Evolutionary conservation across 371 early-diverging fungal species (phyloP).

Genomic region (Lichtheimia ramosa): DNA sequence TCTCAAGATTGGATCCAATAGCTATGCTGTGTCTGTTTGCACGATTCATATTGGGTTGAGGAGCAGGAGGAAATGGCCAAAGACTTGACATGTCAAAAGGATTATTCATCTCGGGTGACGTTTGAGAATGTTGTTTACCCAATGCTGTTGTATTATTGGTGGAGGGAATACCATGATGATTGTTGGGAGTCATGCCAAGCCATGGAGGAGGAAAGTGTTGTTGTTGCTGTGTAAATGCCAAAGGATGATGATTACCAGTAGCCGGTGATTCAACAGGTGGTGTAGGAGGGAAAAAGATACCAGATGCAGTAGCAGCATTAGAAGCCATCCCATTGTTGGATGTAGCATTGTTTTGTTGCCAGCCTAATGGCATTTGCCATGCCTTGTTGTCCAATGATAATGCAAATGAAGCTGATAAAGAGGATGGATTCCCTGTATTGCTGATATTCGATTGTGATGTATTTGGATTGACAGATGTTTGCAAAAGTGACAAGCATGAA

Average conservation of each 20-base stretch:
- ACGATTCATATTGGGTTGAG: not conserved
- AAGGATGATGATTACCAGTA: not conserved
- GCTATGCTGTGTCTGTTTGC: not conserved
- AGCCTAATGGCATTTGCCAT: not conserved
- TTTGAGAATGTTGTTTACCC: not conserved
- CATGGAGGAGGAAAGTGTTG: not conserved
- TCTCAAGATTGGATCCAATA: too few relatives aligned
- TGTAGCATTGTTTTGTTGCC: constrained; percentile 2
- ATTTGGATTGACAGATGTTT: not conserved
- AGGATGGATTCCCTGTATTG: not conserved
- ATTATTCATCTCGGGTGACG: not conserved
- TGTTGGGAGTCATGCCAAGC: too few relatives aligned
- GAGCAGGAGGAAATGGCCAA: not conserved
- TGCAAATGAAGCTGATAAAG: not conserved
- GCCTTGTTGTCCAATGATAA: not conserved
- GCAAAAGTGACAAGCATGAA: constrained; percentile 10
- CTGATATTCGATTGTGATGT: too few relatives aligned
- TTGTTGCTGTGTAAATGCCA: not conserved
- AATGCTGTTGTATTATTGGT: too few relatives aligned
- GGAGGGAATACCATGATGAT: too few relatives aligned
- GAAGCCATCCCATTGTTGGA: not conserved
- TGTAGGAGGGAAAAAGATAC: constrained; percentile 10
- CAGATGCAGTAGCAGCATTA: not conserved
- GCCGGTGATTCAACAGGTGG: constrained; percentile 15
- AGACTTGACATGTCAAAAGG: too few relatives aligned